Conservation (phyloP, 805 yeast species). For the Pichia exigua region DNA sequence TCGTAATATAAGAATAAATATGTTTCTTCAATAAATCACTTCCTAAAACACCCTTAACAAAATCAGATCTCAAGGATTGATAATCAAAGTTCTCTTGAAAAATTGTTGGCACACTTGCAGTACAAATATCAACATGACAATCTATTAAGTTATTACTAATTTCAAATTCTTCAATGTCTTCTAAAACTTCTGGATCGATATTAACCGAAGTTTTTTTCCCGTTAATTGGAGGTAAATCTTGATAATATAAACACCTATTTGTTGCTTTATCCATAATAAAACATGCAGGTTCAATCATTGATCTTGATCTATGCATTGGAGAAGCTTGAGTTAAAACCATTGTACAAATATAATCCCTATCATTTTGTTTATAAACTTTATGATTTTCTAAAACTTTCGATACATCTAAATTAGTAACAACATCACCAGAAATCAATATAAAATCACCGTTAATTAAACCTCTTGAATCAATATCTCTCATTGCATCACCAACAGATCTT, state of each 20-base stretch:
- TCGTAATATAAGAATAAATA: constrained; percentile 79
- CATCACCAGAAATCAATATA: constrained; percentile 86
- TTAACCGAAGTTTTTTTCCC: constrained; percentile 44
- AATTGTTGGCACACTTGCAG: constrained; percentile 89
- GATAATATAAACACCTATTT: constrained; percentile 76
- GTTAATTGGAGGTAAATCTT: constrained; percentile 53
- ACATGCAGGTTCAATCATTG: constrained; percentile 73
- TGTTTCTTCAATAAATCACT: constrained; percentile 87
- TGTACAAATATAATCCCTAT: constrained; percentile 88
- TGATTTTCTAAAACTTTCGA: constrained; percentile 67
- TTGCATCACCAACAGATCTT: constrained; percentile 91
- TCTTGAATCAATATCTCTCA: constrained; percentile 89
- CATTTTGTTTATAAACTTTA: constrained; percentile 57
- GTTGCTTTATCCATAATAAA: constrained; percentile 72
- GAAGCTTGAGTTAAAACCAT: constrained; percentile 87
- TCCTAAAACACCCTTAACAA: constrained; percentile 82
- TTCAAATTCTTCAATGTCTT: constrained; percentile 64
- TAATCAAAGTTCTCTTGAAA: constrained; percentile 96
- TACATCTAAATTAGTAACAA: constrained; percentile 85
- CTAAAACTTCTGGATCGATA: constrained; percentile 79
- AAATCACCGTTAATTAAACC: constrained; percentile 89
- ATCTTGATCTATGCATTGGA: constrained; percentile 77
- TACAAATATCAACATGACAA: constrained; percentile 92
- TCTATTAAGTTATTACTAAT: constrained; percentile 91
- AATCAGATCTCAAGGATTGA: constrained; percentile 77